These are phyloP conservation scores for Cyclotella sp. DNA, from an alignment of 108 stramenopile species.

Conservation along the genomic window DNA sequence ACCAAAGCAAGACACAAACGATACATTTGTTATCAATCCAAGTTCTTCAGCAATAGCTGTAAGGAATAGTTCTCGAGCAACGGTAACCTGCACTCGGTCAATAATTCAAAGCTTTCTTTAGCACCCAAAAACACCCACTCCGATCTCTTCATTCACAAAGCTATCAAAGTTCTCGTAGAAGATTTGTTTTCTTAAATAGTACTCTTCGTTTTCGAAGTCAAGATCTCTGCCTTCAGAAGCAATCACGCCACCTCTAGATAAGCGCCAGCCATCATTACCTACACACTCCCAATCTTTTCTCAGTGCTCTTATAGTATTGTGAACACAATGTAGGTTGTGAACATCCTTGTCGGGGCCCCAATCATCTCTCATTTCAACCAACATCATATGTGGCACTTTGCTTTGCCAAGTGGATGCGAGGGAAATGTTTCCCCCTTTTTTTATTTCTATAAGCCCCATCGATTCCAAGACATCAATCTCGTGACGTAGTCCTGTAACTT, in stretches of 20 bases:
- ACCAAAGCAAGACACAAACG: no score
- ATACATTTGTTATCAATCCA: no score
- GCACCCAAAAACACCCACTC: slow-evolving; percentile 77
- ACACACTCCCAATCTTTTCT: slow-evolving; percentile 49
- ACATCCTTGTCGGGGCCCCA: slow-evolving; percentile 65
- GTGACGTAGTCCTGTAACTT: slow-evolving; percentile 67
- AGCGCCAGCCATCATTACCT: slow-evolving; percentile 54
- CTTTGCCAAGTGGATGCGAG: slow-evolving; percentile 65
- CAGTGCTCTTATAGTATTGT: slow-evolving; percentile 37
- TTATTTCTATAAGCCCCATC: slow-evolving; percentile 57
- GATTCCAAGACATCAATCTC: slow-evolving; percentile 64
- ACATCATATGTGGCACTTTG: slow-evolving; percentile 61
- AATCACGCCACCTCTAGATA: slow-evolving; percentile 35
- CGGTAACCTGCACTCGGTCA: no score
- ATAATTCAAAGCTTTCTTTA: slow-evolving; percentile 8
- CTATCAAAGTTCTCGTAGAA: slow-evolving; percentile 61
- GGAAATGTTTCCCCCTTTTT: slow-evolving; percentile 34
- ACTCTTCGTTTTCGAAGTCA: slow-evolving; percentile 65
- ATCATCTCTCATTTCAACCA: slow-evolving; percentile 67
- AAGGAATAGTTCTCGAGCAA: no score
- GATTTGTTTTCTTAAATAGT: slow-evolving; percentile 65
- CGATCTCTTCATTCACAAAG: slow-evolving; percentile 52
- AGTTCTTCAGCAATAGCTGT: no score
- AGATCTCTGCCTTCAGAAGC: slow-evolving; percentile 54
- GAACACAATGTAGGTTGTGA: slow-evolving; percentile 53